Evolutionary conservation across 257 asterid genomes (phyloP).

Genomic region (Ocimum tenuiflorum): DNA sequence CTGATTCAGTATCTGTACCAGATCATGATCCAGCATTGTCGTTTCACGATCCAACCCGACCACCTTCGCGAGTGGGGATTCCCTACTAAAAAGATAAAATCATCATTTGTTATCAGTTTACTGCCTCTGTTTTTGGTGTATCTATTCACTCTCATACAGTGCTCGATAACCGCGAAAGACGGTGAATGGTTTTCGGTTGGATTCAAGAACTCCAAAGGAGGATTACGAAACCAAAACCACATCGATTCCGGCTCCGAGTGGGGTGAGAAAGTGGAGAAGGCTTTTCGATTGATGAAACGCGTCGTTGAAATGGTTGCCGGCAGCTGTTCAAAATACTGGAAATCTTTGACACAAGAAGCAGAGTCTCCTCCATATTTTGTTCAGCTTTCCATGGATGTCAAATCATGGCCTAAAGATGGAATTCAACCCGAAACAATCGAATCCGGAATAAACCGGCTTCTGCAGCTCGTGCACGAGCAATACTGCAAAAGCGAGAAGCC

Average conservation of each 20-base stretch:
- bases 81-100: constrained; percentile 64
- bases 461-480: constrained; percentile 61
- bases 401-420: constrained; percentile 94
- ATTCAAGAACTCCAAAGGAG: constrained; percentile 42
- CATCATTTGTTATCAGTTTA: constrained; percentile 80
- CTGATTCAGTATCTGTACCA: constrained; percentile 86
- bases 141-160: constrained; percentile 83
- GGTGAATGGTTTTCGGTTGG: constrained; percentile 87
- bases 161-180: constrained; percentile 96
- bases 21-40: constrained; percentile 88
- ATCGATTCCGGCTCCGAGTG: constrained; percentile 40
- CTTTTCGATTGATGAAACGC: constrained; percentile 37
- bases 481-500: constrained; percentile 61
- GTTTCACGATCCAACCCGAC: constrained; percentile 64
- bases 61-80: constrained; percentile 71
- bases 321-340: constrained; percentile 84
- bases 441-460: constrained; percentile 77
- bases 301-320: constrained; percentile 35
- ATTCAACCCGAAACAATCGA: constrained; percentile 97
- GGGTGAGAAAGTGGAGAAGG: constrained; percentile 47
- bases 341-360: constrained; percentile 94
- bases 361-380: constrained; percentile 98
- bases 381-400: constrained; percentile 88
- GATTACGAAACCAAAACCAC: constrained; percentile 33
- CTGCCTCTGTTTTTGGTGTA: constrained; percentile 88